These are phyloP conservation scores for Trametes gibbosa DNA, from an alignment of 768 basidiomycete genomes.

Conservation along the genomic window DNA sequence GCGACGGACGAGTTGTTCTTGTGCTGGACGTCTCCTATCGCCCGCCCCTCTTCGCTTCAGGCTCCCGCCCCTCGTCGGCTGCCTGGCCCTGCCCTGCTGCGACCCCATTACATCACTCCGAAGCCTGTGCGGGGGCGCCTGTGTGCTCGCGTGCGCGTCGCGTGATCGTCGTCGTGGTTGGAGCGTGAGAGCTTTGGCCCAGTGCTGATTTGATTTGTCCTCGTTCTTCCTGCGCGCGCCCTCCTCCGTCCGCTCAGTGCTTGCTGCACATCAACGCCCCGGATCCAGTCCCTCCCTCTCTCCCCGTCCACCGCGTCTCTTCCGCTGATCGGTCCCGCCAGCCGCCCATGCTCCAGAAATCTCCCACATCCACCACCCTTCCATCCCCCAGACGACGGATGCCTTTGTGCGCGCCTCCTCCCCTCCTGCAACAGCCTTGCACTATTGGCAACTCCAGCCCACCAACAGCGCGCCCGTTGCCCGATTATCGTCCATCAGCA, in stretches of 20 bases:
- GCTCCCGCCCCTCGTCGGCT: constrained; percentile 7
- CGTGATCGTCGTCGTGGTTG: constrained; percentile 4
- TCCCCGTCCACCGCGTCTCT: constrained; percentile 2
- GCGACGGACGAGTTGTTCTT: neutral
- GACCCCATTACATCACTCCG: constrained; percentile 17
- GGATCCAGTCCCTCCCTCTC: neutral
- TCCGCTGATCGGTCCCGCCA: constrained; percentile 19
- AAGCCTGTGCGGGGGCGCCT: constrained; percentile 9
- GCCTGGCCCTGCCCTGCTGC: constrained; percentile 3
- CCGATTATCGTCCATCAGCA: too few species aligned
- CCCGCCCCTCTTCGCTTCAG: constrained; percentile 8
- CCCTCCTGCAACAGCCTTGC: too few species aligned
- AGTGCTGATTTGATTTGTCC: neutral
- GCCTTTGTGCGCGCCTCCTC: constrained; percentile 8
- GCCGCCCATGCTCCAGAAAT: constrained; percentile 16
- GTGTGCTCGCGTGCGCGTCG: constrained; percentile 16
- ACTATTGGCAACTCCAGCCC: too few species aligned
- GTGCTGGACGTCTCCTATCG: constrained; percentile 6
- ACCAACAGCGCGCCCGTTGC: too few species aligned
- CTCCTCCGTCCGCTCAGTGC: too few species aligned
- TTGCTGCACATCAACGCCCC: too few species aligned
- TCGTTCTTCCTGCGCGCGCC: too few species aligned
- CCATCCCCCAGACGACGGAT: constrained; percentile 20
- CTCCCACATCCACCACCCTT: too few species aligned
- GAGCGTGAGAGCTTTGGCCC: neutral